Conservation (phyloP, 768 basidiomycete genomes). For the Tulasnella sp. region DNA sequence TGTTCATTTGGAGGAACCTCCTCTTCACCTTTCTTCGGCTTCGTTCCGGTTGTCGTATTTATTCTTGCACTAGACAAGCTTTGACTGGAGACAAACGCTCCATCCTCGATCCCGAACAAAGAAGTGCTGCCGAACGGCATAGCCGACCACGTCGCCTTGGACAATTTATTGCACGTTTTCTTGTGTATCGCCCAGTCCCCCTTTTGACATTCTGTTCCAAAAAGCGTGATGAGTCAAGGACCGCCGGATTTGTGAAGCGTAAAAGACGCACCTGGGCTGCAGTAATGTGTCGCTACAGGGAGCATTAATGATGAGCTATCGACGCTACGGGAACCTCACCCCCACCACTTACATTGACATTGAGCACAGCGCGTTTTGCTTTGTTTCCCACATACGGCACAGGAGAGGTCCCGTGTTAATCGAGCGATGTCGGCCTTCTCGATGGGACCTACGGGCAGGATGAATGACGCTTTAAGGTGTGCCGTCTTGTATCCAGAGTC, state of each 20-base stretch:
- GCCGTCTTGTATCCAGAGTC: neutral
- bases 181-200: neutral
- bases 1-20: neutral
- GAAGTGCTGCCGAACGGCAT: neutral
- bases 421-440: neutral
- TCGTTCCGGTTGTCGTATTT: neutral
- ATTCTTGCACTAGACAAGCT: neutral
- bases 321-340: neutral
- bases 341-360: neutral
- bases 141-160: neutral
- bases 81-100: no score
- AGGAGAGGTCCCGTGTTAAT: neutral
- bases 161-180: neutral
- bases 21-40: neutral
- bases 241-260: neutral
- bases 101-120: neutral
- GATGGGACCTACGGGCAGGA: neutral
- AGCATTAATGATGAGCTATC: neutral
- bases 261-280: neutral
- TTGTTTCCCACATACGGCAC: neutral
- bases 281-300: neutral
- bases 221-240: neutral
- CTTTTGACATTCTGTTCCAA: neutral
- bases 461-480: neutral
- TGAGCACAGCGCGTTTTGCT: neutral